Evolutionary conservation across 768 basidiomycete genomes (phyloP), one percentile per base, ranked within the genome.

Genomic region (Hysterangium stoloniferum): DNA sequence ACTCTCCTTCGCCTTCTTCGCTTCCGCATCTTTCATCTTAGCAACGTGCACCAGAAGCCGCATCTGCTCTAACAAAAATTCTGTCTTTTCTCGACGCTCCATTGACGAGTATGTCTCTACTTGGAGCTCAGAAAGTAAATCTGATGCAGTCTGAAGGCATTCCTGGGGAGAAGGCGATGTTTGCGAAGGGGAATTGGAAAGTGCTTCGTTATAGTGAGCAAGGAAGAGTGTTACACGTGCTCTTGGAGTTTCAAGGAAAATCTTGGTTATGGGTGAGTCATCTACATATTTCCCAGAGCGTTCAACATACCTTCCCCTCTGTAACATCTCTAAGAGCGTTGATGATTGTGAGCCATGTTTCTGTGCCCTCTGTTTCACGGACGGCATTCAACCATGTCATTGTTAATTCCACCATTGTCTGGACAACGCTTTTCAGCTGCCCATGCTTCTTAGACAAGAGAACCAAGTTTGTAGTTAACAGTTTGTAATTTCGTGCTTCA

Each of bases 61-160:
- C 92, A 99, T 98, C 67, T 98, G 96, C 66, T 98, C 95, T 37
- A 98, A 70, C 57, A 99, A 88, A 61, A 99, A 97, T 64, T 98
- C 92, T 4, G 92, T 96, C 75, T 99, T 99, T 67, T 99, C 96
- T 61, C 87, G 72, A 53, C 93, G 82, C 56, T 97, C 91, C 96
- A 99, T 98, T 5, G 90, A 92, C 12, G 94, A 97, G 64, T 97
- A 99, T 1, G 96, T 98, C 68, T 99, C 96, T 33, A 99, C 94
- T 70, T 97, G 94, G 2, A 99, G 79, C 52, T 99, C 96, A 20
- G 85, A 85, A 54, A 98, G 75, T 25, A 98, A 71, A 56, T 98
- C 96, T 0, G 90, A 93, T 5, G 96, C 93, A 0, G 82, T 85
- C 59, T 86, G 80, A 33, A 91, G 69, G 35, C 83, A 79, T 58